Evolutionary conservation across 805 yeast genomes (phyloP).

Genomic region (Candida chilensis): DNA sequence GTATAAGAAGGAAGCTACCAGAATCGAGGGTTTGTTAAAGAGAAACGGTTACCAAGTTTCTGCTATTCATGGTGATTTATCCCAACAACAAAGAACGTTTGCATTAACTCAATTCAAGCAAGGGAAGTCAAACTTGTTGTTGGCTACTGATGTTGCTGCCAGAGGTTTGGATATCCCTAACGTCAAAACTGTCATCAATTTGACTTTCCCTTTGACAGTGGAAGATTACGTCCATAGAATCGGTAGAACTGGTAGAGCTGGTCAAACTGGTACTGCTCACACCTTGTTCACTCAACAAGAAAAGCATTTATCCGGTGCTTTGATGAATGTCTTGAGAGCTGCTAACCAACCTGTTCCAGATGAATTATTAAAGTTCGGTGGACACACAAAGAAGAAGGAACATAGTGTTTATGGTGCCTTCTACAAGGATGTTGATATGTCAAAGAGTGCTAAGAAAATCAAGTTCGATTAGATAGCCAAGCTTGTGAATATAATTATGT

Average conservation of each 20-base stretch:
- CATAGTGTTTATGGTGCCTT: slow-evolving; percentile 98
- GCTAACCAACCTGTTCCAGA: slow-evolving; percentile 96
- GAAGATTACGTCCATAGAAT: slow-evolving; percentile 97
- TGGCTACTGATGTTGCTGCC: slow-evolving; percentile 98
- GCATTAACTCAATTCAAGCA: slow-evolving; percentile 81
- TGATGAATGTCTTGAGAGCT: slow-evolving; percentile 85
- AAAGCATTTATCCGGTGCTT: slow-evolving; percentile 91
- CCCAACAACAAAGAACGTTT: slow-evolving; percentile 84
- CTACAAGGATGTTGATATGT: slow-evolving; percentile 84
- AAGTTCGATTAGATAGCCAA: slow-evolving; percentile 61
- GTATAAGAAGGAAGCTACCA: slow-evolving; percentile 92
- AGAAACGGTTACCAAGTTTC: slow-evolving; percentile 75
- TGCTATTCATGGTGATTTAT: slow-evolving; percentile 93
- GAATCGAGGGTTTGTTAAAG: slow-evolving; percentile 71
- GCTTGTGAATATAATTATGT: too few relatives aligned
- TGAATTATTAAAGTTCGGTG: slow-evolving; percentile 88
- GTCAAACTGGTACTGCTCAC: slow-evolving; percentile 89
- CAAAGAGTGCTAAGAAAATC: slow-evolving; percentile 81
- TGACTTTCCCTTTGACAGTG: slow-evolving; percentile 92
- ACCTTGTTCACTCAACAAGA: slow-evolving; percentile 95
- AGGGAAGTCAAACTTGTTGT: slow-evolving; percentile 65
- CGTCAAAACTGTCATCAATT: slow-evolving; percentile 88
- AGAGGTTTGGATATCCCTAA: slow-evolving; percentile 97
- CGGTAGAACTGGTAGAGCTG: slow-evolving; percentile 98
- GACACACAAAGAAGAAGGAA: slow-evolving; percentile 96